Percentiles rank a stretch among this genome's conserved stretches.
phyloP scores from a whole-genome alignment of 23 red algal genomes.

The Chondrus crispus region DNA sequence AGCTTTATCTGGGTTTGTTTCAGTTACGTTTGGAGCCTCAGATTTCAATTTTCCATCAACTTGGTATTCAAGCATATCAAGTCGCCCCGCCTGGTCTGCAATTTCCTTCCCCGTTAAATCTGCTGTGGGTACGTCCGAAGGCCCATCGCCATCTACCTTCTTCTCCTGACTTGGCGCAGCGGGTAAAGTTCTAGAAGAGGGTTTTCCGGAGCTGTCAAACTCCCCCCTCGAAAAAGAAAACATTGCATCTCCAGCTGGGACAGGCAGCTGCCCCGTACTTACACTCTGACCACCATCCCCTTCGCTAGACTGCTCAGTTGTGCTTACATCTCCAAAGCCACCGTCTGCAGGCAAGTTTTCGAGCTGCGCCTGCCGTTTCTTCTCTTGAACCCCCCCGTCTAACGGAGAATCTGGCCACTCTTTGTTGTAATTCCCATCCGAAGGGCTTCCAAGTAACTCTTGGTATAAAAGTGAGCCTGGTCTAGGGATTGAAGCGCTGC shows the following conservation, averaged over 20 bases:
- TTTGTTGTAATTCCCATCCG: slow-evolving; percentile 2
- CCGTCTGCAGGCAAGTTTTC: slow-evolving; percentile 44
- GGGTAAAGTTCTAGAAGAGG: neutral
- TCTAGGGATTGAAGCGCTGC: neutral
- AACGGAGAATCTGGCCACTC: slow-evolving; percentile 42
- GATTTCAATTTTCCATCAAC: no score
- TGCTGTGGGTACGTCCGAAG: no score
- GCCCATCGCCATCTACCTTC: no score
- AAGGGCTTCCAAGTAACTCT: slow-evolving; percentile 28
- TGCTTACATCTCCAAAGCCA: slow-evolving; percentile 14
- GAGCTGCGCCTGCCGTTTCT: slow-evolving; percentile 14
- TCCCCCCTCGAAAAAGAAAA: slow-evolving; percentile 53
- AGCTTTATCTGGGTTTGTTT: no score
- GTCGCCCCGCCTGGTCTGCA: no score
- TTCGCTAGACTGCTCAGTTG: neutral
- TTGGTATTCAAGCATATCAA: no score
- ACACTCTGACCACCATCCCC: neutral
- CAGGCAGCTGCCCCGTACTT: neutral
- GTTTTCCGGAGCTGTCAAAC: neutral
- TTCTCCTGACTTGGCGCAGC: no score
- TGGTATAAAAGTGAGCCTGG: slow-evolving; percentile 22
- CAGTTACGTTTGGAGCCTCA: no score
- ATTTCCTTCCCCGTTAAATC: no score
- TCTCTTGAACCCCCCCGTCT: neutral
- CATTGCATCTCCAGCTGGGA: neutral